Percentiles rank a stretch among this genome's conserved stretches.
Evolutionary conservation across 371 early-diverging fungal species (phyloP).

Genomic region (Mucor racemosus): DNA sequence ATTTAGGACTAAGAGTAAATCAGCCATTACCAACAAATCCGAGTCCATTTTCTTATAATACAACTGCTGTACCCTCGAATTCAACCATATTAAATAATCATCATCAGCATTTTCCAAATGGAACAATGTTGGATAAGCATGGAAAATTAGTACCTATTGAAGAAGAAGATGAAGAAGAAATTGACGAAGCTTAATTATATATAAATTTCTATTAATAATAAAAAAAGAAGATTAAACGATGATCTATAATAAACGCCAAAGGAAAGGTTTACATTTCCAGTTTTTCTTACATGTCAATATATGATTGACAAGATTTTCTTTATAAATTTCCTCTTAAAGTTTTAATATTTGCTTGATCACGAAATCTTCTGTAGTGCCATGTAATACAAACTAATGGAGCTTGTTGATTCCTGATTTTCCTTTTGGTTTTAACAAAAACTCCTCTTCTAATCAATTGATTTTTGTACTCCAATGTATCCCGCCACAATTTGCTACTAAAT

Average conservation of each 20-base stretch:
- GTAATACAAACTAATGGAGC: background rate
- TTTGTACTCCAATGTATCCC: background rate
- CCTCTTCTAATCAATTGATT: too few relatives aligned
- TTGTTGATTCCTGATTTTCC: background rate
- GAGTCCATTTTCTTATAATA: constrained; percentile 14
- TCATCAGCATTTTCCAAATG: background rate
- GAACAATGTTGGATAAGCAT: constrained; percentile 6
- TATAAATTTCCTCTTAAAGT: background rate
- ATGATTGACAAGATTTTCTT: background rate
- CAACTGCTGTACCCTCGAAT: background rate
- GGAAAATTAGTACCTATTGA: constrained; percentile 5
- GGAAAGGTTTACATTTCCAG: background rate
- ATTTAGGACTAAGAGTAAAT: constrained; percentile 53
- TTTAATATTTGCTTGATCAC: background rate
- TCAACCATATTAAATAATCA: background rate
- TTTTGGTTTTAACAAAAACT: too few relatives aligned
- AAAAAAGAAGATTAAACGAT: too few relatives aligned
- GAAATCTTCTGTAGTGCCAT: background rate
- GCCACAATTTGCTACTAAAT: background rate
- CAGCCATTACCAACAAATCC: constrained; percentile 26
- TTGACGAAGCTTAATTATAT: background rate
- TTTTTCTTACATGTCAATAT: background rate
- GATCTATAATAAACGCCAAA: background rate
- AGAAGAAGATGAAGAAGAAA: constrained; percentile 14
- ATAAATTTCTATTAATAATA: too few relatives aligned